Evolutionary conservation across 306 rosid genomes (phyloP).

Genomic region (Trichosanthes cucumerina): DNA sequence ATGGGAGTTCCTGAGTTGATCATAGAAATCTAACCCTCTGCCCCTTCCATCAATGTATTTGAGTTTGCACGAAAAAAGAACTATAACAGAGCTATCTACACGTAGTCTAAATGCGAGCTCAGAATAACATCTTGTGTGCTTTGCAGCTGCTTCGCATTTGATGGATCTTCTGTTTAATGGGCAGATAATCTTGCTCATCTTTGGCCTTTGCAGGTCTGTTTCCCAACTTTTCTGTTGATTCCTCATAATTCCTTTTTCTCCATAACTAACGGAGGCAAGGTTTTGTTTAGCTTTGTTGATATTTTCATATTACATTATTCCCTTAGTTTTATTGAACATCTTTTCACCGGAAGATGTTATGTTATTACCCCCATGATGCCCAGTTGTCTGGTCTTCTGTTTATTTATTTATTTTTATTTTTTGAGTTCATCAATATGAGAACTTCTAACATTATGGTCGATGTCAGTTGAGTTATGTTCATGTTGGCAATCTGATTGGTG

Average conservation of each 20-base stretch:
- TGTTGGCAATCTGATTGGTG: too few relatives aligned
- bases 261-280: not conserved
- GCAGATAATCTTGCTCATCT: slow-evolving; percentile 22
- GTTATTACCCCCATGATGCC: not conserved
- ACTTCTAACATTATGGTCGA: too few relatives aligned
- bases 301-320: not conserved
- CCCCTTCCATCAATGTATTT: not conserved
- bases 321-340: not conserved
- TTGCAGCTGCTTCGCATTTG: slow-evolving; percentile 22
- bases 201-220: slow-evolving; percentile 31
- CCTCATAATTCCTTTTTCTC: not conserved
- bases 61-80: not conserved
- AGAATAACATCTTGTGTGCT: not conserved
- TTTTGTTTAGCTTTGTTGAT: not conserved
- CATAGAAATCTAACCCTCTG: not conserved
- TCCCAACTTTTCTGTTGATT: not conserved
- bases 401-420: too few relatives aligned
- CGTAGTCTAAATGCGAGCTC: not conserved
- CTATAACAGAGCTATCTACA: not conserved
- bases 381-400: not conserved
- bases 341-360: not conserved
- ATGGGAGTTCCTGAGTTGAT: not conserved
- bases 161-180: slow-evolving; percentile 25
- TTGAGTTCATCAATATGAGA: too few relatives aligned
- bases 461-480: too few relatives aligned